Conservation (phyloP, 2,329 filamentous ascomycete genomes). For the Endocalyx cinctus region DNA sequence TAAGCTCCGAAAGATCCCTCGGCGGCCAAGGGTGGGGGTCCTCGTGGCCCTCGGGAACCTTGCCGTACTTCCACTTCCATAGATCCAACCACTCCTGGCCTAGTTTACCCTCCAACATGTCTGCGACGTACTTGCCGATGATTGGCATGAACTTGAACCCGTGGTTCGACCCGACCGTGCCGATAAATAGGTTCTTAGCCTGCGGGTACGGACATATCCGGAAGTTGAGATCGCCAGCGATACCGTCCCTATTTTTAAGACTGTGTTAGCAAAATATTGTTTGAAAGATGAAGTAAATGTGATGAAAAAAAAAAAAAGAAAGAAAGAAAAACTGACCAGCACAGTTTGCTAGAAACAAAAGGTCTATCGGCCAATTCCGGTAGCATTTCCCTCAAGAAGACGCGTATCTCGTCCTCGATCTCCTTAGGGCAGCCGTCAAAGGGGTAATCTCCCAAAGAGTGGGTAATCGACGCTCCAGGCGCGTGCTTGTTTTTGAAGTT, state of each 20-base stretch:
- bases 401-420: slow-evolving; percentile 47
- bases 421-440: slow-evolving; percentile 40
- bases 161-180: slow-evolving; percentile 44
- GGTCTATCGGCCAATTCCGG: slow-evolving; percentile 44
- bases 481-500: slow-evolving; percentile 31
- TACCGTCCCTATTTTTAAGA: slow-evolving; percentile 21
- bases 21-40: slow-evolving; percentile 15
- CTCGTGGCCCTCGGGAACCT: slow-evolving; percentile 10
- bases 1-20: slow-evolving; percentile 15
- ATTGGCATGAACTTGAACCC: slow-evolving; percentile 47
- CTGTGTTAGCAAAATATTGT: background rate
- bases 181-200: slow-evolving; percentile 35
- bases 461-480: slow-evolving; percentile 13
- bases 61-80: slow-evolving; percentile 28
- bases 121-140: slow-evolving; percentile 43
- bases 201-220: slow-evolving; percentile 14
- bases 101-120: slow-evolving; percentile 37
- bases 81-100: slow-evolving; percentile 33
- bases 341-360: slow-evolving; percentile 45
- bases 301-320: background rate
- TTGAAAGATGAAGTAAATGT: background rate
- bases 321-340: slow-evolving; percentile 42
- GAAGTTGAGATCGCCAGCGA: slow-evolving; percentile 25
- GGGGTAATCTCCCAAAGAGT: slow-evolving; percentile 18
- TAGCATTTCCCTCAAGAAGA: slow-evolving; percentile 45